Conservation (phyloP, 2,329 filamentous ascomycete genomes). For the Penicillium nordicum region DNA sequence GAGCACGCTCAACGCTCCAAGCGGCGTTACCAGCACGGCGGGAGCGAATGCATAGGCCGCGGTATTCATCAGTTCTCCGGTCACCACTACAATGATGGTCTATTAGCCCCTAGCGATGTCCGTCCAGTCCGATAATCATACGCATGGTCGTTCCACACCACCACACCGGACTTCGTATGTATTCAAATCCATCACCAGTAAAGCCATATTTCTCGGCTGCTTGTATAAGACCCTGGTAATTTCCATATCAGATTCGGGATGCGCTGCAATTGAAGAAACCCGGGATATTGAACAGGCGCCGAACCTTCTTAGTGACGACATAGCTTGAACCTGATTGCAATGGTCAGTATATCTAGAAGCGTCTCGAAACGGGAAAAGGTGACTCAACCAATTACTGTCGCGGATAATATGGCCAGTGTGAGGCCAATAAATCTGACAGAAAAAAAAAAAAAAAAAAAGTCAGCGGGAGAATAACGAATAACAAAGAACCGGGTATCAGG, state of each 20-base stretch:
- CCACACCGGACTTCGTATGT: constrained; percentile 80
- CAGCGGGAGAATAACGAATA: background rate
- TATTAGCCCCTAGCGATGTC: constrained; percentile 22
- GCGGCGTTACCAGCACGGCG: constrained; percentile 90
- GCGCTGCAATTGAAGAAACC: background rate
- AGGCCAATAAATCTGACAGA: background rate
- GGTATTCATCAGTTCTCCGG: constrained; percentile 95
- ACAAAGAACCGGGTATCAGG: background rate
- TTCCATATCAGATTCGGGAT: constrained; percentile 16
- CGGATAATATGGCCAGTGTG: background rate
- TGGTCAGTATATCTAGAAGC: background rate
- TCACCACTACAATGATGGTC: constrained; percentile 61
- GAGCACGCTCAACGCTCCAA: constrained; percentile 88
- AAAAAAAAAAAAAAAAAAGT: no score
- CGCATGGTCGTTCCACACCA: constrained; percentile 90
- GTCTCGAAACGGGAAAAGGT: background rate
- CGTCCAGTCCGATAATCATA: constrained; percentile 35
- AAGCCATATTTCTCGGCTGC: constrained; percentile 90
- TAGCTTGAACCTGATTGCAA: background rate
- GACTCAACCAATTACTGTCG: background rate
- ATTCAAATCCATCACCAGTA: constrained; percentile 92
- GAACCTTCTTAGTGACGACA: background rate
- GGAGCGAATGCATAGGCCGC: constrained; percentile 97
- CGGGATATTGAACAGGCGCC: background rate
- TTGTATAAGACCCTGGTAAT: constrained; percentile 75